Conservation (phyloP, 495 filamentous ascomycete genomes). For the Apodospora peruviana region DNA sequence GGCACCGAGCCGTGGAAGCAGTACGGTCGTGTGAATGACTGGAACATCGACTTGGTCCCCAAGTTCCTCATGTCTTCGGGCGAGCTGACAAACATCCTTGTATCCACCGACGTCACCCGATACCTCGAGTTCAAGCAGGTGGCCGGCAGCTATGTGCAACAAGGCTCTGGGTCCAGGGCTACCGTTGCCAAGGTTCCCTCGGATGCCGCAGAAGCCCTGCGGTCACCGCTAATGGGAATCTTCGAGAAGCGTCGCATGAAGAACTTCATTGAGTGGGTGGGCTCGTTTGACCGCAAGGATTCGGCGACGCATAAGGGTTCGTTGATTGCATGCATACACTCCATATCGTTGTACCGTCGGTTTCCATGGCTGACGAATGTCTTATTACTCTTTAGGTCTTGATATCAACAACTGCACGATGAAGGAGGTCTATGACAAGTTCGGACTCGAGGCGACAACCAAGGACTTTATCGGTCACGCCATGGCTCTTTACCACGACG, state of each 20-base stretch:
- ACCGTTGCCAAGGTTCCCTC: constrained; percentile 96
- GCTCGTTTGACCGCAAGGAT: constrained; percentile 79
- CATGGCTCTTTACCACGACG: constrained; percentile 91
- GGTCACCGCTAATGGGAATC: constrained; percentile 90
- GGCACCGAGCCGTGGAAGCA: constrained; percentile 97
- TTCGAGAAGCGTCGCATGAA: constrained; percentile 97
- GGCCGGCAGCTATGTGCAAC: constrained; percentile 94
- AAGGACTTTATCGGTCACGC: constrained; percentile 96
- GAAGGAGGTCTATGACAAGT: constrained; percentile 97
- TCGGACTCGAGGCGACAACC: constrained; percentile 84
- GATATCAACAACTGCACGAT: constrained; percentile 75
- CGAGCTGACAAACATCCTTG: constrained; percentile 95
- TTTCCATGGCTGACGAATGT: too few relatives aligned
- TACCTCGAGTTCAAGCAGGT: constrained; percentile 99
- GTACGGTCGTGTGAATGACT: constrained; percentile 93
- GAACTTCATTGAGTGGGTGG: constrained; percentile 96
- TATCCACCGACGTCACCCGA: constrained; percentile 92
- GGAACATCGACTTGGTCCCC: constrained; percentile 97
- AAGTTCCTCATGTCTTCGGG: constrained; percentile 98
- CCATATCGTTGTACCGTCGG: neutral
- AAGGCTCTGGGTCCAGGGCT: constrained; percentile 69
- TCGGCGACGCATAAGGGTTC: constrained; percentile 80
- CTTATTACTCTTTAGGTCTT: constrained; percentile 63
- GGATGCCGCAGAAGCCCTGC: constrained; percentile 83
- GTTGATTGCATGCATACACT: constrained; percentile 16